Percentiles rank a stretch among this genome's conserved stretches.
Conservation (phyloP, 2,329 filamentous ascomycete genomes). For the Colletotrichum agaves region DNA sequence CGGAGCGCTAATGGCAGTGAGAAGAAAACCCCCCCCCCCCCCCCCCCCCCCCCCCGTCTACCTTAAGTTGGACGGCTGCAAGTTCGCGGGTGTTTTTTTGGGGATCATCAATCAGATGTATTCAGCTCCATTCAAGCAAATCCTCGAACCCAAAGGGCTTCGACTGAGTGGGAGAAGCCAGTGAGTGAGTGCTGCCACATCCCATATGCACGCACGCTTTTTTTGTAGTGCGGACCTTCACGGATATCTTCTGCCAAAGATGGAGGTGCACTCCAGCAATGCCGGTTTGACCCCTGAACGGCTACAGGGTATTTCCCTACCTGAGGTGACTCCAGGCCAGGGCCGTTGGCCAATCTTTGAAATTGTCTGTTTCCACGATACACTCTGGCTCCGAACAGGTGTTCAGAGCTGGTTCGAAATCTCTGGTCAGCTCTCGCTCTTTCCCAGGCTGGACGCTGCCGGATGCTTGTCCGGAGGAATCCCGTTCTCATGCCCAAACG, state of each 20-base stretch:
- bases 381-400: constrained; percentile 17
- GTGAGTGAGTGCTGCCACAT: background rate
- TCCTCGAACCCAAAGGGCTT: background rate
- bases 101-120: background rate
- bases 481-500: constrained; percentile 16
- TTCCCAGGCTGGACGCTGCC: background rate
- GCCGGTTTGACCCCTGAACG: constrained; percentile 2
- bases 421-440: background rate
- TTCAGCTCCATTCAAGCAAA: background rate
- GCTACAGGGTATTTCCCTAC: constrained; percentile 13
- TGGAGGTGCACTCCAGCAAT: background rate
- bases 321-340: constrained; percentile 11
- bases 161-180: background rate
- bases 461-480: constrained; percentile 24
- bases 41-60: too few relatives aligned
- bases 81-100: background rate
- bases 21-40: too few relatives aligned
- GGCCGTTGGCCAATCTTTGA: constrained; percentile 6
- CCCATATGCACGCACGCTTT: background rate
- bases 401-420: background rate
- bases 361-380: background rate
- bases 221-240: background rate
- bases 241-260: constrained; percentile 13
- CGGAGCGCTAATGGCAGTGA: too few relatives aligned
- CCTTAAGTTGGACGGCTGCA: background rate